Evolutionary conservation across 2,329 filamentous ascomycete species (phyloP).

Genomic region (Ascochyta koolunga): DNA sequence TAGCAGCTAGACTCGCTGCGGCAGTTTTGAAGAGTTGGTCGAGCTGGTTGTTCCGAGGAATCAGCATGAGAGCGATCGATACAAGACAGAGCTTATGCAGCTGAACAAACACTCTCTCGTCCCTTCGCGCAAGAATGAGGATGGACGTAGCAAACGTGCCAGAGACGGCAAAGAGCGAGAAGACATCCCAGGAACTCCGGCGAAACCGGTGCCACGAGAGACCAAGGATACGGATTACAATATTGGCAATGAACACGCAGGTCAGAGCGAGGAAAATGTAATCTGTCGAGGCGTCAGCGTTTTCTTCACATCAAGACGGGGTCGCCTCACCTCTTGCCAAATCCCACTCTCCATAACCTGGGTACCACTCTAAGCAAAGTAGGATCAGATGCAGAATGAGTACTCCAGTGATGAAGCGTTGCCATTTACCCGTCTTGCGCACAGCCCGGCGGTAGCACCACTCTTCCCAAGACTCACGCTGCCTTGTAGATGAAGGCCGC

Average conservation of each 20-base stretch:
- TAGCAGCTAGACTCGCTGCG: conserved; percentile 87
- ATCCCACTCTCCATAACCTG: conserved; percentile 75
- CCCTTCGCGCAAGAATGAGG: conserved; percentile 68
- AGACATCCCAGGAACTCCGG: conserved; percentile 94
- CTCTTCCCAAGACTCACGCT: conserved; percentile 76
- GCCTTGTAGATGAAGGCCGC: conserved; percentile 78
- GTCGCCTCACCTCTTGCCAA: conserved; percentile 60
- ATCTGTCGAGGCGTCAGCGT: conserved; percentile 54
- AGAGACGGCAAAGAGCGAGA: conserved; percentile 77
- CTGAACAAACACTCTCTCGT: conserved; percentile 69
- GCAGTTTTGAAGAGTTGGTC: conserved; percentile 99
- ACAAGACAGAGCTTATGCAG: conserved; percentile 95
- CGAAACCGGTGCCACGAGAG: conserved; percentile 92
- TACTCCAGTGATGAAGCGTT: conserved; percentile 77
- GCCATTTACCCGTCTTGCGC: conserved; percentile 93
- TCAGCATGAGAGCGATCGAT: conserved; percentile 84
- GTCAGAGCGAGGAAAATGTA: conserved; percentile 81
- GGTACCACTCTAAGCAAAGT: conserved; percentile 84
- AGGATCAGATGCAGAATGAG: conserved; percentile 83
- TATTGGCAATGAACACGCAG: conserved; percentile 80
- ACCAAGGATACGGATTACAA: conserved; percentile 82
- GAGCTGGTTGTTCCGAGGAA: conserved; percentile 93
- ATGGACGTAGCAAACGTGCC: conserved; percentile 85
- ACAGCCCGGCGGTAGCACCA: conserved; percentile 96
- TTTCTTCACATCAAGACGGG: not conserved